A percentile compares a stretch with the other conserved stretches of the same genome.
phyloP scores from a whole-genome alignment of 2,329 filamentous ascomycete genomes.

The Teratosphaeria pseudoeucalypti region DNA sequence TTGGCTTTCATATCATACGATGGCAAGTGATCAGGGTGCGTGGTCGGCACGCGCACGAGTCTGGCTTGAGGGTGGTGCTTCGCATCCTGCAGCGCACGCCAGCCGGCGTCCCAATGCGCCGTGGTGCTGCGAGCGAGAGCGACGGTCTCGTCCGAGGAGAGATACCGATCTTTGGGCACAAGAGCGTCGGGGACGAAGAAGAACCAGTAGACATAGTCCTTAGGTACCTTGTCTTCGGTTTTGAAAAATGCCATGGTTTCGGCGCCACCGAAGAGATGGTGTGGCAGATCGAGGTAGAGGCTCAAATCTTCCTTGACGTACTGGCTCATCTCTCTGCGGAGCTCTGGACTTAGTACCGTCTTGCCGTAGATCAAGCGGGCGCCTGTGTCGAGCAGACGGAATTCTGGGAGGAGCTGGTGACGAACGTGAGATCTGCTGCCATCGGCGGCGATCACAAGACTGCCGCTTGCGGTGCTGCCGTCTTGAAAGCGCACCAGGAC shows the following conservation, averaged over 20 bases:
- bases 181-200: background rate
- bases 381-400: background rate
- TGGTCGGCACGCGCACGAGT: background rate
- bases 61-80: background rate
- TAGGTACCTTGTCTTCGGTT: background rate
- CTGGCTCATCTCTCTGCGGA: background rate
- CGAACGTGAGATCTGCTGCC: background rate
- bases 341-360: background rate
- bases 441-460: background rate
- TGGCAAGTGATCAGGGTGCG: background rate
- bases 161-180: background rate
- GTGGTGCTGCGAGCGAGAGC: background rate
- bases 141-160: background rate
- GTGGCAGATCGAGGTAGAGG: background rate
- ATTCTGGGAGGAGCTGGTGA: background rate
- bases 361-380: background rate
- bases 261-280: background rate
- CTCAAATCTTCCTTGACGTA: background rate
- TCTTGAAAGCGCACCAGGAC: background rate
- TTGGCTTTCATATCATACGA: background rate
- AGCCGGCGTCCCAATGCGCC: background rate
- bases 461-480: background rate
- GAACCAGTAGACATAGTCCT: background rate
- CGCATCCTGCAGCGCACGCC: background rate
- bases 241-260: background rate